Evolutionary conservation across 1,284 basidiomycete genomes (phyloP).

Genomic region (Cryptococcus sp.): DNA sequence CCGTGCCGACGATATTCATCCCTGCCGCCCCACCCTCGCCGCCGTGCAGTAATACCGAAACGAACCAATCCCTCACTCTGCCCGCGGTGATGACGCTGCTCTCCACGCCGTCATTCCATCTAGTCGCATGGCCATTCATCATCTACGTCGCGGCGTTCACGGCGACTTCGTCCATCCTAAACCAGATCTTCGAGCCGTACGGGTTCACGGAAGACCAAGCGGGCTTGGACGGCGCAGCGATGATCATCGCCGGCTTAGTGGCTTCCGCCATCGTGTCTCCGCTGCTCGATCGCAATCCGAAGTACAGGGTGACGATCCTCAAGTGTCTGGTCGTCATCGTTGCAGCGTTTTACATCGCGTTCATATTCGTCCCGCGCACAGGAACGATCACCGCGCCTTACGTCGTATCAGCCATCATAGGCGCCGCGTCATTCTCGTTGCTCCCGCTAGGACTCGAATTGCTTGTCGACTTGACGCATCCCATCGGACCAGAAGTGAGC

Average conservation of each 20-base stretch:
- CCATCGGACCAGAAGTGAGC: conserved; percentile 11
- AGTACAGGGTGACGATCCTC: background rate
- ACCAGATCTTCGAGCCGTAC: conserved; percentile 11
- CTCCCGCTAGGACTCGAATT: conserved; percentile 6
- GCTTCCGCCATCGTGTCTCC: conserved; percentile 9
- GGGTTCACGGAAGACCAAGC: conserved; percentile 12
- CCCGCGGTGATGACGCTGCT: background rate
- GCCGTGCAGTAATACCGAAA: conserved; percentile 2
- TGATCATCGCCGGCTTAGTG: conserved; percentile 10
- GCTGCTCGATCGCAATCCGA: conserved; percentile 3
- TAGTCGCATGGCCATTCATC: conserved; percentile 13
- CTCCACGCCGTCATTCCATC: conserved; percentile 5
- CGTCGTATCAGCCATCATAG: conserved; percentile 9
- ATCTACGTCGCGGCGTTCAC: conserved; percentile 14
- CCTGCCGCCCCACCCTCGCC: conserved; percentile 7
- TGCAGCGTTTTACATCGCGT: conserved; percentile 1
- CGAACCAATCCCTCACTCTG: conserved; percentile 1
- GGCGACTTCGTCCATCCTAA: conserved; percentile 10
- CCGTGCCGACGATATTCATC: conserved; percentile 7
- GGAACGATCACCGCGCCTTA: background rate
- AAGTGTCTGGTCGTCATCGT: conserved; percentile 5
- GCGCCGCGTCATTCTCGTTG: conserved; percentile 4
- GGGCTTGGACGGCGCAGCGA: conserved; percentile 9
- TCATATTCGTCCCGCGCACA: conserved; percentile 8
- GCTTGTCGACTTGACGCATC: conserved; percentile 6